These are phyloP conservation scores for Raddia guianensis DNA, from an alignment of 176 grass and related monocot species.

Conservation along the genomic window DNA sequence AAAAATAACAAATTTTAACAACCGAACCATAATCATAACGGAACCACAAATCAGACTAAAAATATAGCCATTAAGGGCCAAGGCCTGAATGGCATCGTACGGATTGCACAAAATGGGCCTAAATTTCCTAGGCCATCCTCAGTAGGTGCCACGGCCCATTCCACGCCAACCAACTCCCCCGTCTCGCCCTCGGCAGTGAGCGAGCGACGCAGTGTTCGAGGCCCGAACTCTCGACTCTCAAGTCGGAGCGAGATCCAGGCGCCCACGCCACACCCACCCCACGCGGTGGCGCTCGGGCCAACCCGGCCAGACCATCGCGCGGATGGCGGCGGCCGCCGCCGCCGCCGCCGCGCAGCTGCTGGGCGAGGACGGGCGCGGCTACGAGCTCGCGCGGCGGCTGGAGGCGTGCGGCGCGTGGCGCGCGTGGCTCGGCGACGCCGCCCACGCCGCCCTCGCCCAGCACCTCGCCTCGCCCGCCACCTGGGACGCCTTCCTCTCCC, in stretches of 20 bases:
- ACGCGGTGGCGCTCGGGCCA: neutral
- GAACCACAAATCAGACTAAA: no score
- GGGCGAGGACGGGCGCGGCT: constrained; percentile 89
- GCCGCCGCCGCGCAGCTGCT: constrained; percentile 62
- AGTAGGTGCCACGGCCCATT: neutral
- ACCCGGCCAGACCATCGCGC: no score
- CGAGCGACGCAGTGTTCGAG: no score
- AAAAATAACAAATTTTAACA: no score
- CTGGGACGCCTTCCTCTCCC: constrained; percentile 83
- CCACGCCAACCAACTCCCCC: neutral
- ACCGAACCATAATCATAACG: no score
- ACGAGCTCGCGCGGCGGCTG: constrained; percentile 83
- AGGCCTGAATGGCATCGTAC: no score
- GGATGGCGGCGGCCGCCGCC: constrained; percentile 48
- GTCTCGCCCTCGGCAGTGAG: neutral
- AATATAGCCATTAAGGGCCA: no score
- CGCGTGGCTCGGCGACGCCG: constrained; percentile 78
- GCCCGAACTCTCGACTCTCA: neutral
- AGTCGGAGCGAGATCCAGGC: constrained; percentile 18
- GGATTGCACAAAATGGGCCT: neutral
- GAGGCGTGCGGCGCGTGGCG: constrained; percentile 90
- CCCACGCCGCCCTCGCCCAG: constrained; percentile 60
- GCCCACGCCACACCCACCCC: neutral
- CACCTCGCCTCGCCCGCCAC: constrained; percentile 63
- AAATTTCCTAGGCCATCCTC: neutral